Percentiles rank a stretch among this genome's conserved stretches.
Evolutionary conservation across 495 filamentous ascomycete genomes (phyloP).

Genomic region (Cercophora scortea): DNA sequence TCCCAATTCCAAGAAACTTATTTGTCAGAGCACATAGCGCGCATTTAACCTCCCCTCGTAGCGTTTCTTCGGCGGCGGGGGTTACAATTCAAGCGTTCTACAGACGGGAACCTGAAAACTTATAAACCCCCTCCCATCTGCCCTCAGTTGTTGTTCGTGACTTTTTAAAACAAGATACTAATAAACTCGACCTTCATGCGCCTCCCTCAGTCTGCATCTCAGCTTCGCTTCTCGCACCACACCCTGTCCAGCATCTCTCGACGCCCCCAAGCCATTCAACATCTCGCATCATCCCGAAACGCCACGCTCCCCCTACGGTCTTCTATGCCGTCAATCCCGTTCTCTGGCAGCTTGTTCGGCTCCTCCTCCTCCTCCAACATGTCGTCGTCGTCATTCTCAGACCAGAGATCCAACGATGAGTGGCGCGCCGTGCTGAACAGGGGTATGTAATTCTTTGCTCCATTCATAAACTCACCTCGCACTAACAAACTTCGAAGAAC

Average conservation of each 20-base stretch:
- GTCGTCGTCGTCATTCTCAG: conserved; percentile 61
- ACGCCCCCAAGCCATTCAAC: conserved; percentile 1
- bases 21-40: background rate
- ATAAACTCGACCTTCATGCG: conserved; percentile 41
- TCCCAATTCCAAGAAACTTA: background rate
- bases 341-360: conserved; percentile 72
- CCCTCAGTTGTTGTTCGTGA: background rate
- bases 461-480: background rate
- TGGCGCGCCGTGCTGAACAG: conserved; percentile 79
- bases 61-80: no score
- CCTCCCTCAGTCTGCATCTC: conserved; percentile 38
- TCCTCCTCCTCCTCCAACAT: conserved; percentile 39
- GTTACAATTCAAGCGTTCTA: no score
- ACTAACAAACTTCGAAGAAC: conserved; percentile 51
- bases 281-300: background rate
- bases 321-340: conserved; percentile 67
- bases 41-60: no score
- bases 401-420: conserved; percentile 71
- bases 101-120: no score
- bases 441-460: conserved; percentile 42
- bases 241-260: conserved; percentile 27
- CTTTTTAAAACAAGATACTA: no score
- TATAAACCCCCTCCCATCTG: no score
- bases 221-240: conserved; percentile 44
- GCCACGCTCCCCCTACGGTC: conserved; percentile 15